Evolutionary conservation across 208 protist genomes (phyloP), one percentile per base, ranked within the genome.

Genomic region (Plasmodiophora brassicae): DNA sequence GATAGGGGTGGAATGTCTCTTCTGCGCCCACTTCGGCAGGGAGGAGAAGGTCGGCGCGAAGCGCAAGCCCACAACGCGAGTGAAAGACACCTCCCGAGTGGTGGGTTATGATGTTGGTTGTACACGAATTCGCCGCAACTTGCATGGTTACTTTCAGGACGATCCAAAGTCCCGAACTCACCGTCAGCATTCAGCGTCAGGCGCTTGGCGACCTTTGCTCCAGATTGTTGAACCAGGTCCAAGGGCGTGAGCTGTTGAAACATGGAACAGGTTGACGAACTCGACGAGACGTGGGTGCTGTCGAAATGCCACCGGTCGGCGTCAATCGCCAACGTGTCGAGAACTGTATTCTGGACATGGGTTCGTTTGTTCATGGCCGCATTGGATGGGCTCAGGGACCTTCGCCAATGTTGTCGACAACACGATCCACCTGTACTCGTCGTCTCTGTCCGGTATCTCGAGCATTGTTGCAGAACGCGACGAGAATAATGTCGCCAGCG

Each of bases 1-100:
- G n/a, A n/a, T n/a, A n/a, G n/a, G n/a, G n/a, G n/a, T n/a, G n/a
- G 50, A 57, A 57, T 78, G 65, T 38, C 5, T 5, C 5, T 78
- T 78, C n/a, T 32, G 65, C 41, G 65, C 41, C 5, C 65, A 32
- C n/a, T 32, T 78, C n/a, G 65, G 65, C n/a, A 5, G 65, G 5
- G 65, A 78, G n/a, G 65, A 5, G 65, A 78, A 78, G 65, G 41
- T 78, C n/a, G 65, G 65, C 32, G 65, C 65, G 32, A 78, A 78
- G 41, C 5, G 65, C 14, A 78, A 78, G n/a, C 14, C 14, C n/a
- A 78, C 65, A 44, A 8, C 32, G n/a, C n/a, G n/a, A n/a, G n/a
- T n/a, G n/a, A n/a, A 25, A 57, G 50, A 14, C 50, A 28, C 14
- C 14, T 57, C 50, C 50, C 25, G 20, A 57, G 25, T 57, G 50